phyloP scores from a whole-genome alignment of 2,329 filamentous ascomycete genomes.

The Aurifilum marmelostoma region DNA sequence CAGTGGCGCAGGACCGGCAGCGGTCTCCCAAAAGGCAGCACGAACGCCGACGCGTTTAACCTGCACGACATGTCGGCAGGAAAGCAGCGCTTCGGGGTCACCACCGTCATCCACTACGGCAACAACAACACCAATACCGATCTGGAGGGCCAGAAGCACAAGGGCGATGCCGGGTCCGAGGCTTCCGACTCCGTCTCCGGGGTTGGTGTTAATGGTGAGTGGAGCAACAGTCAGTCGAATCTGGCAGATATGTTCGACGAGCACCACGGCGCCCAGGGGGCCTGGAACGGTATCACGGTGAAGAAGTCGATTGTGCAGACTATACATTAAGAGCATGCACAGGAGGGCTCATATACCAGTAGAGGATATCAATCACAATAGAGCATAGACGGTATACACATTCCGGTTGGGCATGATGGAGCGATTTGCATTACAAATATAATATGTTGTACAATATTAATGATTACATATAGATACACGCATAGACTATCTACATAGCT shows the following conservation, averaged over 20 bases:
- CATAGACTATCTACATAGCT: neutral
- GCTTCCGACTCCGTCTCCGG: neutral
- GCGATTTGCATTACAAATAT: neutral
- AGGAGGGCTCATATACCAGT: no score
- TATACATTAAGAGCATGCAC: neutral
- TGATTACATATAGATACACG: neutral
- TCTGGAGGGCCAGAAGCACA: slow-evolving; percentile 5
- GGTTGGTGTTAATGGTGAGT: neutral
- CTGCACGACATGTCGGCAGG: neutral
- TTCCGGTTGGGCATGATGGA: no score
- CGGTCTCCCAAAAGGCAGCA: neutral
- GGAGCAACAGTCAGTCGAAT: slow-evolving; percentile 7
- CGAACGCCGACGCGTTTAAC: neutral
- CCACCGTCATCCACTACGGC: neutral
- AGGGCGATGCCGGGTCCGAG: neutral
- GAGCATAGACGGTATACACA: no score
- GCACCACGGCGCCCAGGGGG: neutral
- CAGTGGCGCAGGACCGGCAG: slow-evolving; percentile 6
- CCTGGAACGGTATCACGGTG: neutral
- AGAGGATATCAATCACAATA: no score
- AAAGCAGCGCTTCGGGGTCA: neutral
- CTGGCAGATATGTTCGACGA: neutral
- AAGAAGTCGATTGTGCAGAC: neutral
- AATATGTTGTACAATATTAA: neutral
- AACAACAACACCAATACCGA: neutral